Conservation (phyloP, 2,329 filamentous ascomycete genomes). For the Exutisphaerella laricina region DNA sequence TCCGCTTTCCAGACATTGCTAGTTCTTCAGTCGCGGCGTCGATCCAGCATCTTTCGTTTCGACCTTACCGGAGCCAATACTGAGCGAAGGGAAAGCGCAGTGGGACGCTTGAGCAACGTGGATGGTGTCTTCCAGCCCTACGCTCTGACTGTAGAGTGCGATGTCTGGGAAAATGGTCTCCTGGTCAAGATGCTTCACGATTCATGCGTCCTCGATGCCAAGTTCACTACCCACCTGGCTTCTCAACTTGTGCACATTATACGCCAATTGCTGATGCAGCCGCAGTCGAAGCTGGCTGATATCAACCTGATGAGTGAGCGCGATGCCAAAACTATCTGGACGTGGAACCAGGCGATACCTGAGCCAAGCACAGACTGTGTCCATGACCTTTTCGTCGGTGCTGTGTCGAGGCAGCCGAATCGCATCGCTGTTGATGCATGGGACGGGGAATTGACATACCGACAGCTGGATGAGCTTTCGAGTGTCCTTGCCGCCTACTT, state of each 20-base stretch:
- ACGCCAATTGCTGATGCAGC: neutral
- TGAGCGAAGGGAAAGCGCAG: neutral
- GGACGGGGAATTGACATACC: constrained; percentile 27
- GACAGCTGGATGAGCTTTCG: constrained; percentile 21
- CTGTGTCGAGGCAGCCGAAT: neutral
- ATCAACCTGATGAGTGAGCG: neutral
- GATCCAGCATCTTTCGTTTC: neutral
- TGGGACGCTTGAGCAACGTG: neutral
- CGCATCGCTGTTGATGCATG: constrained; percentile 17
- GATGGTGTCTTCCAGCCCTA: neutral
- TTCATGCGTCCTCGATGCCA: neutral
- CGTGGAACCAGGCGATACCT: neutral
- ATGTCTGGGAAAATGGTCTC: neutral
- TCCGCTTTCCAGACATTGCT: constrained; percentile 54
- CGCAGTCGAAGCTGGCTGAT: neutral
- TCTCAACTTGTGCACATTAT: neutral
- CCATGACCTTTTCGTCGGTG: constrained; percentile 3
- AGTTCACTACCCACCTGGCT: neutral
- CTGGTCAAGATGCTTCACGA: neutral
- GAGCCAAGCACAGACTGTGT: neutral
- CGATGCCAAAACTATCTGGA: neutral
- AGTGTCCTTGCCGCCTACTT: neutral
- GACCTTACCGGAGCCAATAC: neutral
- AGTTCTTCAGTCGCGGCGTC: constrained; percentile 42
- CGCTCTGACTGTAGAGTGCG: neutral